Percentiles rank a stretch among this genome's conserved stretches.
These are phyloP conservation scores for Dimocarpus longan DNA, from an alignment of 345 rosid species.

Conservation along the genomic window DNA sequence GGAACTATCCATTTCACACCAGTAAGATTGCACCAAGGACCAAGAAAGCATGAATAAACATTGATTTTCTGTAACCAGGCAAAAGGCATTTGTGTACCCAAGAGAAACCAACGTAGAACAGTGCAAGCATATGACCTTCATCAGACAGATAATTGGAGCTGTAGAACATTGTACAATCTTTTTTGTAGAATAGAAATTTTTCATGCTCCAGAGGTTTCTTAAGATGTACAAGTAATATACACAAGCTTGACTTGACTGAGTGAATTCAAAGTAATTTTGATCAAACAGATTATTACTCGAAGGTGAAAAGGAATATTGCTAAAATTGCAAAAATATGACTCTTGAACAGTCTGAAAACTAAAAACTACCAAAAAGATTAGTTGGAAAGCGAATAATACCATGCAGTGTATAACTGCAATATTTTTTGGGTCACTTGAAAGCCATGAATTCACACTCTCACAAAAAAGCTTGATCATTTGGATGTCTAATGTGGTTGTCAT, in stretches of 20 bases:
- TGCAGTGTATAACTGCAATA: constrained; percentile 84
- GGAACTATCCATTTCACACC: no score
- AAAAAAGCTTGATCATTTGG: constrained; percentile 73
- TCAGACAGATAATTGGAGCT: no score
- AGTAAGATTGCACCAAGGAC: no score
- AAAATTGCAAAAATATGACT: neutral
- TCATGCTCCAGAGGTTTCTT: neutral
- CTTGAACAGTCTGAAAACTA: neutral
- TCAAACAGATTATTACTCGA: neutral
- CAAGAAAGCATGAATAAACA: no score
- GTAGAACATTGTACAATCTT: neutral
- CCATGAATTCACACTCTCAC: constrained; percentile 86
- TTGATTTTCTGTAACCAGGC: no score
- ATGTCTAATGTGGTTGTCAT: constrained; percentile 93
- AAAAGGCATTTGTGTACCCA: neutral
- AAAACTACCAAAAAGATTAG: neutral
- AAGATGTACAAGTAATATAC: neutral
- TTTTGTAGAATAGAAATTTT: neutral
- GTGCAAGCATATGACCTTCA: neutral
- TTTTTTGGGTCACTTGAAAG: constrained; percentile 67
- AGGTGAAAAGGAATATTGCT: no score
- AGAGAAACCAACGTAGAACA: neutral
- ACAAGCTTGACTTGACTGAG: neutral
- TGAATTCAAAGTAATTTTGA: neutral
- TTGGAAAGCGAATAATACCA: constrained; percentile 48